Evolutionary conservation across 2,329 filamentous ascomycete species (phyloP).

Genomic region (Aspergillus nomiae): DNA sequence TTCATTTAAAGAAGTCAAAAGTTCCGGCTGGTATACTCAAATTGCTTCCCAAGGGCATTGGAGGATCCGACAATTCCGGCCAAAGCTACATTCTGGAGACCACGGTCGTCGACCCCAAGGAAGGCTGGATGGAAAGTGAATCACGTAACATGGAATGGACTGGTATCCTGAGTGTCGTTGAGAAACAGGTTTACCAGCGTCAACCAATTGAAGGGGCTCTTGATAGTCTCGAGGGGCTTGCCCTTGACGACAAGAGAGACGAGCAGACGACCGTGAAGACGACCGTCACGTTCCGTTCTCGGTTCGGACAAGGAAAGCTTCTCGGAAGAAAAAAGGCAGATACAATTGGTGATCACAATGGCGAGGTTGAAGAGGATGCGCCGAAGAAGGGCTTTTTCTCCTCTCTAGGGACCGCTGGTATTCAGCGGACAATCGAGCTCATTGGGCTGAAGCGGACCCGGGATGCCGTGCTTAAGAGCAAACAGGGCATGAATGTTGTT

Average conservation of each 20-base stretch:
- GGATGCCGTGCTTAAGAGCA: conserved; percentile 63
- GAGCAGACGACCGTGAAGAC: conserved; percentile 61
- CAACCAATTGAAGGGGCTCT: conserved; percentile 33
- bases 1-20: conserved; percentile 66
- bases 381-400: conserved; percentile 60
- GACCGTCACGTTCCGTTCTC: conserved; percentile 63
- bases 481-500: conserved; percentile 68
- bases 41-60: conserved; percentile 60
- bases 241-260: conserved; percentile 39
- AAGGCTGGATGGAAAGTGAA: conserved; percentile 69
- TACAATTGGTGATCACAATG: conserved; percentile 36
- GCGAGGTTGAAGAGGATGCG: conserved; percentile 52
- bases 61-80: conserved; percentile 59
- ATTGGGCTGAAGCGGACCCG: conserved; percentile 63
- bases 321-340: conserved; percentile 45
- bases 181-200: conserved; percentile 60
- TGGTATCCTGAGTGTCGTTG: conserved; percentile 64
- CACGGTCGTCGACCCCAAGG: conserved; percentile 61
- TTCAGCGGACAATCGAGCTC: conserved; percentile 65
- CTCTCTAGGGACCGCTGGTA: conserved; percentile 59
- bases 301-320: conserved; percentile 60
- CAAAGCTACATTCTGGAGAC: conserved; percentile 66
- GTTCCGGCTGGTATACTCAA: conserved; percentile 63
- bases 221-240: conserved; percentile 29
- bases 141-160: conserved; percentile 68